A percentile compares a stretch with the other conserved stretches of the same genome.
Conservation (phyloP, 2,329 filamentous ascomycete genomes). For the Thielaviopsis euricoi region DNA sequence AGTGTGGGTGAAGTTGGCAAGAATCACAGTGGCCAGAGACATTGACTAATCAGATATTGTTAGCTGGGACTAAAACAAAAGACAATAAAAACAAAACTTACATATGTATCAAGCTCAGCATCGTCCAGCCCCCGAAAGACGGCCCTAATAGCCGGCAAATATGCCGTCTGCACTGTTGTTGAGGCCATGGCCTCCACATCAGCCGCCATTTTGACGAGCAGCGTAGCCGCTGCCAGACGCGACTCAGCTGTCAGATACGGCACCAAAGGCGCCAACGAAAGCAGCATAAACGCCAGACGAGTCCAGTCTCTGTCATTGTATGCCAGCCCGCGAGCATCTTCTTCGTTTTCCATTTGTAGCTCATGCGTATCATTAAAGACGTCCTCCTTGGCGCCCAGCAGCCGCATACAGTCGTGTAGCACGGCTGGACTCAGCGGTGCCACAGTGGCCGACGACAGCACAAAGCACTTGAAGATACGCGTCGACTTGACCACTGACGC, state of each 20-base stretch:
- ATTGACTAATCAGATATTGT: background rate
- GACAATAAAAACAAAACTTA: slow-evolving; percentile 18
- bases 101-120: slow-evolving; percentile 24
- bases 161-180: slow-evolving; percentile 19
- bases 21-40: slow-evolving; percentile 18
- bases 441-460: background rate
- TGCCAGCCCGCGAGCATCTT: background rate
- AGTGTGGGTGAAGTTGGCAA: slow-evolving; percentile 28
- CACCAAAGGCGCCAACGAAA: background rate
- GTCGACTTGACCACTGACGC: background rate
- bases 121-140: slow-evolving; percentile 27
- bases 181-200: slow-evolving; percentile 6
- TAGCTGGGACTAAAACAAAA: background rate
- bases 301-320: slow-evolving; percentile 1
- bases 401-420: slow-evolving; percentile 4
- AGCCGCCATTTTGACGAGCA: slow-evolving; percentile 5
- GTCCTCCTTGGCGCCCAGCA: slow-evolving; percentile 7
- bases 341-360: background rate
- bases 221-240: background rate
- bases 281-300: background rate
- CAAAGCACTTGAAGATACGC: slow-evolving; percentile 2
- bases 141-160: slow-evolving; percentile 26
- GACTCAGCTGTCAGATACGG: background rate
- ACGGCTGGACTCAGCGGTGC: background rate
- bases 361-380: background rate